These are phyloP conservation scores for Symbiodinium pilosum DNA, from an alignment of 73 alveolate genomes.

Conservation along the genomic window DNA sequence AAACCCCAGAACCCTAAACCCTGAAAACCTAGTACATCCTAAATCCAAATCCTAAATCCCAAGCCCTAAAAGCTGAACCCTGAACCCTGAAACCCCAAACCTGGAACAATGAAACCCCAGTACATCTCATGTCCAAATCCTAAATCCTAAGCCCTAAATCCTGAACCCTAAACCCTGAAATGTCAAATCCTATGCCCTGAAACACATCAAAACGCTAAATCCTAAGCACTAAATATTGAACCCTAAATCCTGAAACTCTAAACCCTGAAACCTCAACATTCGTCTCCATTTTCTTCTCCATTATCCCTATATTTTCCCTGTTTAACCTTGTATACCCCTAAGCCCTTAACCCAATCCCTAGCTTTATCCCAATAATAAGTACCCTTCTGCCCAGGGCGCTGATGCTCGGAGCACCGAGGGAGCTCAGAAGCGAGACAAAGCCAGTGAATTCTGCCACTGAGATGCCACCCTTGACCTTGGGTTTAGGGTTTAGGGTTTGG, in stretches of 20 bases:
- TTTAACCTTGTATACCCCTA: background rate
- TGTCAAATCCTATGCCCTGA: background rate
- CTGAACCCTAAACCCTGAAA: background rate
- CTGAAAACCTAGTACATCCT: no score
- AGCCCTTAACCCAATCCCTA: background rate
- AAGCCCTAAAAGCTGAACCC: no score
- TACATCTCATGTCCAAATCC: no score
- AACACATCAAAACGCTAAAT: background rate
- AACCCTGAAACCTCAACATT: background rate
- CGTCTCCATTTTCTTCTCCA: no score
- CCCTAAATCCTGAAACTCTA: background rate
- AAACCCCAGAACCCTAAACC: no score
- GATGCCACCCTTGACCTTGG: slow-evolving; percentile 69
- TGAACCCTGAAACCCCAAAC: no score
- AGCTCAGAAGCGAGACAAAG: slow-evolving; percentile 60
- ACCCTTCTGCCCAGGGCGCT: background rate
- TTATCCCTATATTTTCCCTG: background rate
- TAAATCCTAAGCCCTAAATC: background rate
- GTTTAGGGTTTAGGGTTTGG: background rate
- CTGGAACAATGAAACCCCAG: no score
- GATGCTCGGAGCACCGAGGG: slow-evolving; percentile 77
- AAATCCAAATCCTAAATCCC: no score
- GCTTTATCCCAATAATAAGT: background rate
- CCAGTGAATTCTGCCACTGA: slow-evolving; percentile 86
- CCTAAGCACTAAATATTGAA: background rate